Conservation (phyloP, 1,284 basidiomycete genomes). For the Trichosporon sp. region DNA sequence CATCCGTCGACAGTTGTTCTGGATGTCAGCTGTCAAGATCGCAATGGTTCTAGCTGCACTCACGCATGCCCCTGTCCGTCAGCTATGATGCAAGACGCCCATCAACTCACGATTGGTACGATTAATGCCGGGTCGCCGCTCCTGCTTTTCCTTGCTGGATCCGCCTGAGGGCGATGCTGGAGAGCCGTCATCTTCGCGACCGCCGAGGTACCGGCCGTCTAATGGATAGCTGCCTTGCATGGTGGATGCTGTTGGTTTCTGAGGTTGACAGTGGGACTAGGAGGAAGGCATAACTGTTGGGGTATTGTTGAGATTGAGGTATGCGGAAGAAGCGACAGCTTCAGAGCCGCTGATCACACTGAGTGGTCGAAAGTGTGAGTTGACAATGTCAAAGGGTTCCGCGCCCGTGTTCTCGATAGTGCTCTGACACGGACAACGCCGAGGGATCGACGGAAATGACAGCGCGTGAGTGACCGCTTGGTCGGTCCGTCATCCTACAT, state of each 20-base stretch:
- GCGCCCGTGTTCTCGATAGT: too few relatives aligned
- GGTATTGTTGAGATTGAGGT: neutral
- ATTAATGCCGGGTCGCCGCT: conserved; percentile 50
- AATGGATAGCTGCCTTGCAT: neutral
- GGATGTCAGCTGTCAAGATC: conserved; percentile 7
- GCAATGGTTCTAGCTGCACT: neutral
- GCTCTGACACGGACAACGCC: neutral
- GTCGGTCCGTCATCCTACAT: too few relatives aligned
- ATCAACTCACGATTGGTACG: conserved; percentile 53
- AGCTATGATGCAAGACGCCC: too few relatives aligned
- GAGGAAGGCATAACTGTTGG: conserved; percentile 5
- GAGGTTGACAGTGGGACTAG: neutral
- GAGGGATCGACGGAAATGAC: neutral
- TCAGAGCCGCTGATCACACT: neutral
- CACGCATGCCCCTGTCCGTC: conserved; percentile 48
- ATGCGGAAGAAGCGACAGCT: neutral
- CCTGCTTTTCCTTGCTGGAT: conserved; percentile 32
- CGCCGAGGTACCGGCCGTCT: neutral
- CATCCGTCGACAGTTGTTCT: conserved; percentile 57
- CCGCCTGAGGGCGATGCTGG: neutral
- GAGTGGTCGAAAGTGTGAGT: neutral
- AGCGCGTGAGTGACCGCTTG: neutral
- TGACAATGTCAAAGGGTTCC: neutral
- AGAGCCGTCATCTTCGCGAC: neutral
- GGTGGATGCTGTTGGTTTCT: neutral